Percentiles rank a stretch among this genome's conserved stretches.
These are phyloP conservation scores for Apiotrichum veenhuisii DNA, from an alignment of 1,284 basidiomycete genomes.

Conservation along the genomic window DNA sequence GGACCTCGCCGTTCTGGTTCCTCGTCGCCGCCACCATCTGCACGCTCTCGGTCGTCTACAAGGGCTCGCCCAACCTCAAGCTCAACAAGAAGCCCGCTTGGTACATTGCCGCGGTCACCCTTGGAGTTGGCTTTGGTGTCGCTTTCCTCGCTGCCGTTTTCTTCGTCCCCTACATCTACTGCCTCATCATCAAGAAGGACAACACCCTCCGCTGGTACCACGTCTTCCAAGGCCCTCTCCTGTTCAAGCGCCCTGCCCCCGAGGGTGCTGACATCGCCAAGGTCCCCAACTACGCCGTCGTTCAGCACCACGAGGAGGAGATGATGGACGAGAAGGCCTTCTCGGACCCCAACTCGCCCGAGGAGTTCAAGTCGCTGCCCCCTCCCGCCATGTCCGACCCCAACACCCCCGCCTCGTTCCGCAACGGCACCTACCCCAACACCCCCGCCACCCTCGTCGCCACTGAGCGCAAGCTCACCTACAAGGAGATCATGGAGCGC, in stretches of 20 bases:
- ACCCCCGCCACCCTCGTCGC: slow-evolving; percentile 1
- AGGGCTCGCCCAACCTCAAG: slow-evolving; percentile 51
- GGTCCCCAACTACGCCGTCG: slow-evolving; percentile 26
- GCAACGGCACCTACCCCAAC: slow-evolving; percentile 2
- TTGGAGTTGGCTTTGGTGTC: slow-evolving; percentile 49
- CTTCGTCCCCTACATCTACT: slow-evolving; percentile 53
- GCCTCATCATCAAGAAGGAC: slow-evolving; percentile 51
- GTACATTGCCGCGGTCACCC: slow-evolving; percentile 45
- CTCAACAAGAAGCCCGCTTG: slow-evolving; percentile 45
- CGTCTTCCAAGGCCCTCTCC: slow-evolving; percentile 50
- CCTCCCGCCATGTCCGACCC: slow-evolving; percentile 20
- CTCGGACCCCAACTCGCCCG: not conserved
- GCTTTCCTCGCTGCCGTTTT: slow-evolving; percentile 47
- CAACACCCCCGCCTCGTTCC: not conserved
- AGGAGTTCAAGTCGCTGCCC: slow-evolving; percentile 23
- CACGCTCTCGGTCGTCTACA: slow-evolving; percentile 49
- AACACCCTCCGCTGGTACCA: slow-evolving; percentile 48
- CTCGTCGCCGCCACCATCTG: slow-evolving; percentile 45
- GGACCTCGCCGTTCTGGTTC: slow-evolving; percentile 51
- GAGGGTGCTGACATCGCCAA: slow-evolving; percentile 19
- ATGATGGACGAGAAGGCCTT: slow-evolving; percentile 15
- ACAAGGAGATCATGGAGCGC: slow-evolving; percentile 26
- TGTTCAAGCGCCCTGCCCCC: slow-evolving; percentile 45
- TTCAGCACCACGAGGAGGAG: slow-evolving; percentile 37
- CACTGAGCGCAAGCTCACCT: slow-evolving; percentile 13